Conservation (phyloP, 805 yeast genomes). For the Starmerella riodocensis region DNA sequence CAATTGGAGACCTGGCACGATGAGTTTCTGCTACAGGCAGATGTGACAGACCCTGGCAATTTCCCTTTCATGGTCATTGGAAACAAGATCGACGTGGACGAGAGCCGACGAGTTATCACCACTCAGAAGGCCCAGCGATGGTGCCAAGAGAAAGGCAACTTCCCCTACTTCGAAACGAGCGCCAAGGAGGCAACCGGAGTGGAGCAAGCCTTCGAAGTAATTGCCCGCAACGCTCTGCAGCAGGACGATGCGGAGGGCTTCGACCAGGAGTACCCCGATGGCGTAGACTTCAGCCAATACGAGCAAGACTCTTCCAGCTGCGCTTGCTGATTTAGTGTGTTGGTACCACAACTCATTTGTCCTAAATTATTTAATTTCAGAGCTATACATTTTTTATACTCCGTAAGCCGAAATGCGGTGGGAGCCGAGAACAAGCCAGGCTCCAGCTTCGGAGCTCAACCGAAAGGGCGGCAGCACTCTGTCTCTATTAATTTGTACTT, state of each 20-base stretch:
- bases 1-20: slow-evolving; percentile 85
- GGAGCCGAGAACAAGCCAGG: too few relatives aligned
- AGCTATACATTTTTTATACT: neutral
- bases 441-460: too few relatives aligned
- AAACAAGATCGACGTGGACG: slow-evolving; percentile 90
- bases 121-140: slow-evolving; percentile 47
- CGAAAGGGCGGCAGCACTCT: too few relatives aligned
- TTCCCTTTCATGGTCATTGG: slow-evolving; percentile 95
- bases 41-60: slow-evolving; percentile 82
- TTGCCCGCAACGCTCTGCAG: slow-evolving; percentile 88
- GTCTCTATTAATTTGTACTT: too few relatives aligned
- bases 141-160: slow-evolving; percentile 54
- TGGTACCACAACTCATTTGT: too few relatives aligned
- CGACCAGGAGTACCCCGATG: slow-evolving; percentile 89
- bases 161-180: slow-evolving; percentile 93
- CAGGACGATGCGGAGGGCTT: slow-evolving; percentile 88
- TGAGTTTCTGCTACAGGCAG: slow-evolving; percentile 86
- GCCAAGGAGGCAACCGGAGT: slow-evolving; percentile 95
- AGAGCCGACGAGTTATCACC: slow-evolving; percentile 63
- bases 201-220: slow-evolving; percentile 88
- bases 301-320: slow-evolving; percentile 71
- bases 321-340: slow-evolving; percentile 63
- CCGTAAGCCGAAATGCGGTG: too few relatives aligned
- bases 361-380: neutral
- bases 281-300: slow-evolving; percentile 75